phyloP scores from a whole-genome alignment of 2,329 filamentous ascomycete species.

The Botryosphaeria agaves region DNA sequence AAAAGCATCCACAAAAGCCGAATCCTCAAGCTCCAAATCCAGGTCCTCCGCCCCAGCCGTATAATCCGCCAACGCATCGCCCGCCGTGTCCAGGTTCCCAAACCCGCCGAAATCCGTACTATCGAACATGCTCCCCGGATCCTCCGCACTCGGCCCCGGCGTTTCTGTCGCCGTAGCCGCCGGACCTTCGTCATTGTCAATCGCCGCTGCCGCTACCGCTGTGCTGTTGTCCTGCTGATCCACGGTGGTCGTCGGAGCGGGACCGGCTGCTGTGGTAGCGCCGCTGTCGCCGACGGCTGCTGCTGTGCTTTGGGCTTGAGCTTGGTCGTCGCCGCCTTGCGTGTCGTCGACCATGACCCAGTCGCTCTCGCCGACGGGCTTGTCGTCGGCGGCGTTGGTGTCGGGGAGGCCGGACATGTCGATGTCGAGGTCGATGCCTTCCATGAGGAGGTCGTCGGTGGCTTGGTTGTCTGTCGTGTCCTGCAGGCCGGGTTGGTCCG shows the following conservation, averaged over 20 bases:
- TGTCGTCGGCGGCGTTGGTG: constrained; percentile 19
- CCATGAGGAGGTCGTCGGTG: too few species aligned
- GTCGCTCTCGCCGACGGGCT: constrained; percentile 33
- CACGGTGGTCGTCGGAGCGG: too few species aligned
- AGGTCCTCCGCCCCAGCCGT: constrained; percentile 38
- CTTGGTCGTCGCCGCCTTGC: constrained; percentile 37
- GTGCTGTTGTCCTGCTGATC: not conserved
- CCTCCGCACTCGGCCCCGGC: not conserved
- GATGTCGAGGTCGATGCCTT: constrained; percentile 25
- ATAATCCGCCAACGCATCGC: constrained; percentile 27
- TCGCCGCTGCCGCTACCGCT: not conserved
- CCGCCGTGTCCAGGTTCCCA: constrained; percentile 24
- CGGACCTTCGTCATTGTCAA: too few species aligned
- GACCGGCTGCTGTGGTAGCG: too few species aligned
- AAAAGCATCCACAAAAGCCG: constrained; percentile 71
- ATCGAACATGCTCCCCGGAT: constrained; percentile 4
- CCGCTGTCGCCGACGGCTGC: constrained; percentile 2
- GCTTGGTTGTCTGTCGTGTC: too few species aligned
- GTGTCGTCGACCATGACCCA: constrained; percentile 64
- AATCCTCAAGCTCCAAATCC: constrained; percentile 56
- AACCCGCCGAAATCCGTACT: constrained; percentile 42
- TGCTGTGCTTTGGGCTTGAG: constrained; percentile 8
- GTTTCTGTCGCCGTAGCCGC: not conserved
- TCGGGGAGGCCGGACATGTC: constrained; percentile 44
- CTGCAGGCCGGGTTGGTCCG: too few species aligned